A percentile compares a stretch with the other conserved stretches of the same genome.
Conservation (phyloP, 2,329 filamentous ascomycete species). For the Laburnicola sp. region DNA sequence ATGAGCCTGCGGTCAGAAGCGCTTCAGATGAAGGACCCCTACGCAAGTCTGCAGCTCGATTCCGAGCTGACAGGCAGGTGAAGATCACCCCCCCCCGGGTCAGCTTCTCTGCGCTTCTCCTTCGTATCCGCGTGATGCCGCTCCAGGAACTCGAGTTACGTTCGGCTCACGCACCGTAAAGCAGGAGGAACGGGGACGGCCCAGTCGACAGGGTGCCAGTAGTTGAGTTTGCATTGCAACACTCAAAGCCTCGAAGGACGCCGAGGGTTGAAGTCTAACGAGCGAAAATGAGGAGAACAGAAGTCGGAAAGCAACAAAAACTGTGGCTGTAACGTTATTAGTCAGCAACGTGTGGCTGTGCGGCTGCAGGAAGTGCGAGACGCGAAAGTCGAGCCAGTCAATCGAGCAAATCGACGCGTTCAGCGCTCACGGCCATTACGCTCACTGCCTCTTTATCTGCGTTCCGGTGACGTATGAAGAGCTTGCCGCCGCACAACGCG, state of each 20-base stretch:
- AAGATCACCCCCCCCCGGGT: conserved; percentile 53
- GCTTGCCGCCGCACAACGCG: neutral
- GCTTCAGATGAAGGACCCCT: conserved; percentile 57
- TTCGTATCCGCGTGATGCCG: conserved; percentile 51
- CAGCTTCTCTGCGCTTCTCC: conserved; percentile 41
- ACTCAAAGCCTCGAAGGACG: conserved; percentile 32
- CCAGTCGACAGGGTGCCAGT: too few species aligned
- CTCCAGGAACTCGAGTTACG: conserved; percentile 49
- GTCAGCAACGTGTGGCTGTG: conserved; percentile 9
- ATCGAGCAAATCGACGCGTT: neutral
- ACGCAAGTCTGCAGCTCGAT: conserved; percentile 56
- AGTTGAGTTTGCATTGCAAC: too few species aligned
- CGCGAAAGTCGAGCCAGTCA: neutral
- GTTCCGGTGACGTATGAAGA: too few species aligned
- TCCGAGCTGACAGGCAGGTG: conserved; percentile 52
- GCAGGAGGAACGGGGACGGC: conserved; percentile 35
- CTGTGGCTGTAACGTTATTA: conserved; percentile 5
- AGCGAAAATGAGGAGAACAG: conserved; percentile 25
- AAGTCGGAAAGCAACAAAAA: conserved; percentile 12
- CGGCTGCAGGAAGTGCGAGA: conserved; percentile 6
- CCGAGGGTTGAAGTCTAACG: conserved; percentile 51
- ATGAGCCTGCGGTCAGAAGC: conserved; percentile 44
- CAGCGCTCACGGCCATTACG: neutral
- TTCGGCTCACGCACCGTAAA: conserved; percentile 49
- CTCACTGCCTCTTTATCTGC: too few species aligned